Evolutionary conservation across 768 basidiomycete genomes (phyloP), one percentile per base, ranked within the genome.

Genomic region (Neoboletus subvelutipes): DNA sequence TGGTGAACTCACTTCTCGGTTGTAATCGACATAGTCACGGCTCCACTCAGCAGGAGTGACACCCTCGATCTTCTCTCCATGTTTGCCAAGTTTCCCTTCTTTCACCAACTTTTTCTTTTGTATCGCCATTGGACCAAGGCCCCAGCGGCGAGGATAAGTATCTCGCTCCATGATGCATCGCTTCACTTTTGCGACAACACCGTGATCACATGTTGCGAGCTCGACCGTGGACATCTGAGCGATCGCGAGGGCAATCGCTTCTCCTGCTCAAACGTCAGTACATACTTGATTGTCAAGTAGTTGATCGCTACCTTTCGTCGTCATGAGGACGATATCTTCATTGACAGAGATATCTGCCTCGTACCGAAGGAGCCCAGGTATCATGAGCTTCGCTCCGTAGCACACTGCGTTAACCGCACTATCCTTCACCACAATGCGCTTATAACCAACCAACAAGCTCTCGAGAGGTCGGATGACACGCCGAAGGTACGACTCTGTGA

Each of bases 81-180:
- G 90, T 75, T 93, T 98, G 67, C 94, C 90, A 50, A 99, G 85
- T 73, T 94, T 92, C 47, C 96, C 95, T n/a, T 93, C 93, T 78
- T 96, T 97, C 61, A 97, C 86, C 83, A 99, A 80, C 74, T 96
- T 97, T 80, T 98, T 99, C 83, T 98, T 98, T 73, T 96, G 90
- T 52, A 92, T 77, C 15, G 97, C 96, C 73, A 95, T 85, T 22
- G 97, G 97, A n/a, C 97, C 97, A 50, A 98, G 83, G 49, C 97
- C 97, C 97, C 97, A 98, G 60, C 95, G 86, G 55, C 97, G 86
- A 40, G 97, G 97, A 73, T 99, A 99, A 20, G 93, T 91, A 73
- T 99, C 97, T 37, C 96, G 88, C 72, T 98, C 97, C 97, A 99
- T 99, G 69, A 99, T 98, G 70, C 96, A 98, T 50, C 97, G 82